Percentiles rank a stretch among this genome's conserved stretches.
These are phyloP conservation scores for Yamadazyma diddensiae DNA, from an alignment of 1,139 yeast genomes.

Conservation along the genomic window DNA sequence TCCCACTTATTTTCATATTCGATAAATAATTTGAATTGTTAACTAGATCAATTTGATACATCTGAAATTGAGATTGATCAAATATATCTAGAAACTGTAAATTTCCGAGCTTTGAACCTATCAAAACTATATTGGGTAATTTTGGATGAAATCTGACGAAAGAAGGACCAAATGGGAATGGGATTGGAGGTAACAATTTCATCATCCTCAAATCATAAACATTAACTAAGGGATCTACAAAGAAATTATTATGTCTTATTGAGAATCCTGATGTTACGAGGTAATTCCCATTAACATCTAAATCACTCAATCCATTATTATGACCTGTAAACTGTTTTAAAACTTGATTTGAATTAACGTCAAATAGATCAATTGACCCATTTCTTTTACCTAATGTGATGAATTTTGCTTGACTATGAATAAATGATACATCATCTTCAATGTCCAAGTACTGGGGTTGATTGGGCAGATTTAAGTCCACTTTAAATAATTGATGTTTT, in stretches of 20 bases:
- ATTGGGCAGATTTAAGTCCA: slow-evolving; percentile 61
- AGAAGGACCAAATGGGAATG: slow-evolving; percentile 89
- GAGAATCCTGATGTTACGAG: slow-evolving; percentile 84
- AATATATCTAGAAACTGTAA: slow-evolving; percentile 81
- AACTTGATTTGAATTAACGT: slow-evolving; percentile 54
- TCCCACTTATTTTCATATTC: slow-evolving; percentile 64
- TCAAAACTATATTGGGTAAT: slow-evolving; percentile 71
- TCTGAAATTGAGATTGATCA: slow-evolving; percentile 65
- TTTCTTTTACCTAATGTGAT: slow-evolving; percentile 63
- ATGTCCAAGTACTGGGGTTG: slow-evolving; percentile 22
- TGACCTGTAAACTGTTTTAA: slow-evolving; percentile 69
- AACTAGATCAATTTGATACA: slow-evolving; percentile 58
- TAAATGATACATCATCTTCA: slow-evolving; percentile 32
- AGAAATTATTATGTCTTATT: slow-evolving; percentile 38
- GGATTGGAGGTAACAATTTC: slow-evolving; percentile 73
- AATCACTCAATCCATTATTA: slow-evolving; percentile 69
- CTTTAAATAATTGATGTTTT: slow-evolving; percentile 41
- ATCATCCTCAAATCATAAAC: slow-evolving; percentile 77
- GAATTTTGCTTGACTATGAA: slow-evolving; percentile 35
- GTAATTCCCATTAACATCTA: slow-evolving; percentile 74
- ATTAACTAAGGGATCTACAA: slow-evolving; percentile 76
- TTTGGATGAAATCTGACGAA: slow-evolving; percentile 85
- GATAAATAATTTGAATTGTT: slow-evolving; percentile 35
- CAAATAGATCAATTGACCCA: slow-evolving; percentile 78
- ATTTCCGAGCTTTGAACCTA: slow-evolving; percentile 77